A percentile compares a stretch with the other conserved stretches of the same genome.
Evolutionary conservation across 768 basidiomycete genomes (phyloP).

Genomic region (Fomitopsis serialis): DNA sequence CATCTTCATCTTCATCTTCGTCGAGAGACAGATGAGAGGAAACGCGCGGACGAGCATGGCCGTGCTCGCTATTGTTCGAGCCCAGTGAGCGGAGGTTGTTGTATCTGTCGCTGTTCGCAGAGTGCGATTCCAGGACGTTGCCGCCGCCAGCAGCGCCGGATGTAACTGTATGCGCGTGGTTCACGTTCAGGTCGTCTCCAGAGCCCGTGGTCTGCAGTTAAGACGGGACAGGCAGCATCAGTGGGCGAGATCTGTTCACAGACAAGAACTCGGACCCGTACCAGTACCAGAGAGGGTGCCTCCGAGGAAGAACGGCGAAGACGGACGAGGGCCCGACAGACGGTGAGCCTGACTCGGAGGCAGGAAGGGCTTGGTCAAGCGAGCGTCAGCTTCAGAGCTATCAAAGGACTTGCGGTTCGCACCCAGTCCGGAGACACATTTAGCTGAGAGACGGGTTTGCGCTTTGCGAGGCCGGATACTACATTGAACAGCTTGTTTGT

Average conservation of each 20-base stretch:
- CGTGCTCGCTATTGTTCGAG: background rate
- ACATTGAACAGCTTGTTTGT: conserved; percentile 21
- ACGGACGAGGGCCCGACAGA: conserved; percentile 7
- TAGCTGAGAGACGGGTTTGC: background rate
- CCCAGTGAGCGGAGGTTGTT: conserved; percentile 1
- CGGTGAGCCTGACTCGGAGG: conserved; percentile 6
- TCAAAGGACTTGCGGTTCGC: conserved; percentile 13
- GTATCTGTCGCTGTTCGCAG: background rate
- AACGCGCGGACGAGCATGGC: background rate
- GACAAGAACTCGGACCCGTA: background rate
- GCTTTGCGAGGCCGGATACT: conserved; percentile 13
- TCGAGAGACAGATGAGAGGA: conserved; percentile 15
- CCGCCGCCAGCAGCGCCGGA: background rate
- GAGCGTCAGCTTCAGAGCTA: background rate
- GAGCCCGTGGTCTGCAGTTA: conserved; percentile 1
- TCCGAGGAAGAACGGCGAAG: conserved; percentile 15
- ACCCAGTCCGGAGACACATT: background rate
- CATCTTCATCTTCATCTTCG: conserved; percentile 13
- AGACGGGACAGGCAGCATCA: conserved; percentile 3
- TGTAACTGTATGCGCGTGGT: conserved; percentile 21
- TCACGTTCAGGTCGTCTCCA: conserved; percentile 14
- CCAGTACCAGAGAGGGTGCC: no score
- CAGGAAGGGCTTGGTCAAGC: conserved; percentile 8
- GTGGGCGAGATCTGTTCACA: conserved; percentile 4
- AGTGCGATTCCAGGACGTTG: background rate